Base-by-base conservation (phyloP, 2,329 filamentous ascomycete species). In the Aspergillus oerlinghausenensis region DNA sequence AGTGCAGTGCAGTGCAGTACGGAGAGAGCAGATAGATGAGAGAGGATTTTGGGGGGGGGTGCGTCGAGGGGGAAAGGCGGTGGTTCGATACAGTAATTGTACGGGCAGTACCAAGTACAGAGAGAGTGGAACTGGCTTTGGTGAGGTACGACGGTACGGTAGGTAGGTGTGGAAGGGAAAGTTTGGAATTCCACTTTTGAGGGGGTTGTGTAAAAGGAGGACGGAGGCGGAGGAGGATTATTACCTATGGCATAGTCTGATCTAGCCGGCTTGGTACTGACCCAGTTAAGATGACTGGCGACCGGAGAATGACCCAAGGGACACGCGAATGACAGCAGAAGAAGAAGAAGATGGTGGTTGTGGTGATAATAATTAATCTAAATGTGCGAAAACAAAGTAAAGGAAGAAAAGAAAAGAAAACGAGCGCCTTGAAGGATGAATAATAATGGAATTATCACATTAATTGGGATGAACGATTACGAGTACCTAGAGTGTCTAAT, bases 1-100 rank as follows among this genome's bases (percentile, higher is more conserved):
- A 23, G 21, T 23, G 23, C 3, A 23, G 21, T 23, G 23, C 3
- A 29, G 9, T 60, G 61, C 58, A 53, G 58, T 58, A 60, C 58
- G 59, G 60, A 60, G 52, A 54, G 52, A 54, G 55, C 56, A 61
- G 57, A 55, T 51, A 51, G 59, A 59, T 59, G 59, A 60, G 62
- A 60, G 63, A 65, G 63, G 62, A 56, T 23, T 60, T 62, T 59
- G 58, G 55, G 40, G 38, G 47, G 57, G 35, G 21, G 52, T 26
- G 45, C 19, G 26, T 42, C 23, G 21, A 23, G 10, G 43, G 43
- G 43, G 23, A 10, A 8, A 14, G 21, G n/a, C 10, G 43, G 11
- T 47, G 17, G 40, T 43, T 19, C 8, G 40, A 47, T 38, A 38
- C 47, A 55, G 48, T 55, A 55, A 60, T 35, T 14, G 32, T n/a